Evolutionary conservation across 257 asterid genomes (phyloP), one percentile per base, ranked within the genome.

Genomic region (Capsicum rhomboideum): DNA sequence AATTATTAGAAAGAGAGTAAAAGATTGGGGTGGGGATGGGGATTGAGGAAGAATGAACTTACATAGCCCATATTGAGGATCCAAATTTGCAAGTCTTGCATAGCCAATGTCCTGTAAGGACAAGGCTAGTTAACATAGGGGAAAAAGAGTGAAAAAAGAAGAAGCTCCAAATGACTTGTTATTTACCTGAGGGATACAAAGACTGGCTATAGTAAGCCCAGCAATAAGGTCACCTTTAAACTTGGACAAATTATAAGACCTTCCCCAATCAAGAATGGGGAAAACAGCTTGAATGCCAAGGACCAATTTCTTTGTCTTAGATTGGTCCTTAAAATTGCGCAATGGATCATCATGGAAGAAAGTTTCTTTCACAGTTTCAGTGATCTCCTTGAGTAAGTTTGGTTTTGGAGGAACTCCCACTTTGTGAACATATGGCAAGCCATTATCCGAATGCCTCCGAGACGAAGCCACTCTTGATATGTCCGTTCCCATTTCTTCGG

Each of bases 191-290:
- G 98, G 98, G 78, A 94, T 94, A 86, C 95, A 92, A 26, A 94
- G 94, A 84, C 97, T 93, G 1, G 98, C 98, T 50, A 93, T 94
- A 85, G 97, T 93, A 17, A 94, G 97, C 6, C 98, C 98, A 58
- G 96, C 92, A 44, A 93, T 93, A 9, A 94, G 85, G 82, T 94
- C 98, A 11, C 97, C 98, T 84, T 85, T 92, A 52, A 94, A 86
- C 90, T 90, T 85, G 54, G 84, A 69, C 13, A 93, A 90, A 42
- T 82, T 92, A 83, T 94, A 94, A 2, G 83, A 77, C 20, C 91
- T 83, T 26, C 90, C 98, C 98, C 98, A 94, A 0, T 93, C 94
- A 34, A 94, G 90, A 49, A 94, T 91, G 0, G 97, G 97, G 83
- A 94, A 91, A 53, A 92, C 42, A 2, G 94, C 90, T 54, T 88